phyloP scores from a whole-genome alignment of 306 rosid species.

The Neltuma alba region DNA sequence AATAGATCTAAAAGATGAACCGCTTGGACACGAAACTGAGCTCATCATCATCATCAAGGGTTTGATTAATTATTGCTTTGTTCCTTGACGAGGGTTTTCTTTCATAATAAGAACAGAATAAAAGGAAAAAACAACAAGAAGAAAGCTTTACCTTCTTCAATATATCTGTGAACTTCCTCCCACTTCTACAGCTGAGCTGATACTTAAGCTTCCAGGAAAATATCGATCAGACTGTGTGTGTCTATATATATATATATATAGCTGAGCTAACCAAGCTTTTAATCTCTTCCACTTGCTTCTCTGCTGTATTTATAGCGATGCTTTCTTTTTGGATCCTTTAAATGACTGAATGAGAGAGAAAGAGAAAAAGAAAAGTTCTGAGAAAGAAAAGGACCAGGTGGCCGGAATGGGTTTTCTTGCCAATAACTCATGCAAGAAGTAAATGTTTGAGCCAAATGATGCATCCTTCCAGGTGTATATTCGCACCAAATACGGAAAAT shows the following conservation, averaged over 20 bases:
- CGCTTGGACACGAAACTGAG: background rate
- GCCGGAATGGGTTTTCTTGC: constrained; percentile 48
- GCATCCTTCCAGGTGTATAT: constrained; percentile 56
- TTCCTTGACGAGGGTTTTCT: background rate
- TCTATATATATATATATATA: background rate
- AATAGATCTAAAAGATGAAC: background rate
- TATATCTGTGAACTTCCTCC: constrained; percentile 1
- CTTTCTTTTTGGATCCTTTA: constrained; percentile 49
- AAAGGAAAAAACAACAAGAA: background rate
- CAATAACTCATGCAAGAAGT: constrained; percentile 45
- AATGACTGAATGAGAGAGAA: constrained; percentile 26
- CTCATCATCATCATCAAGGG: background rate
- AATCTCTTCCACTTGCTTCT: constrained; percentile 38
- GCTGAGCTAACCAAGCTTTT: constrained; percentile 25
- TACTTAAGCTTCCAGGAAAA: constrained; percentile 65
- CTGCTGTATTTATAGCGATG: constrained; percentile 57
- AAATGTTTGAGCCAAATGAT: constrained; percentile 53
- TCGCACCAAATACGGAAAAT: constrained; percentile 53
- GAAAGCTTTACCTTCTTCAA: background rate
- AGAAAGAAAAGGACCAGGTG: constrained; percentile 7
- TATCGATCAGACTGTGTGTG: constrained; percentile 17
- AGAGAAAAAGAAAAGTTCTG: constrained; percentile 16
- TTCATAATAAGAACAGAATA: background rate
- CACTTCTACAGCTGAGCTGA: constrained; percentile 42
- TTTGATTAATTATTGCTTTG: background rate